phyloP scores from a whole-genome alignment of 495 filamentous ascomycete genomes.

The Neurospora sp. region DNA sequence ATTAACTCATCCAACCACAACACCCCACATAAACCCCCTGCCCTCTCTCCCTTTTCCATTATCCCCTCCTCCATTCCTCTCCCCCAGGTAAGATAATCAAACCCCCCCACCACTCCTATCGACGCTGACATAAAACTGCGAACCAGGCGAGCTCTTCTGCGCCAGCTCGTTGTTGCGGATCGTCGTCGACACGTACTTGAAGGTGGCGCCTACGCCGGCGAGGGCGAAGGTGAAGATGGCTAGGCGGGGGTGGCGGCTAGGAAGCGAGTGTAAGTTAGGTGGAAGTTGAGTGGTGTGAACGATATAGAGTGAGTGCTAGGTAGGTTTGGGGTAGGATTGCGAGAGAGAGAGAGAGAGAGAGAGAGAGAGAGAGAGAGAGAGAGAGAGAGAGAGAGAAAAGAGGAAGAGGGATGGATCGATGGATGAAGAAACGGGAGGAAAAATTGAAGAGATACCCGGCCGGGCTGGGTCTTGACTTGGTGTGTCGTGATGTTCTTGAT shows the following conservation, averaged over 20 bases:
- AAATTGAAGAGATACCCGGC: too few species aligned
- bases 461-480: not conserved
- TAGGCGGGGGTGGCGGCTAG: constrained; percentile 25
- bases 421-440: too few species aligned
- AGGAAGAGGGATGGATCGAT: too few species aligned
- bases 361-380: too few species aligned
- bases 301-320: too few species aligned
- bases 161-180: constrained; percentile 30
- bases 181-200: constrained; percentile 24
- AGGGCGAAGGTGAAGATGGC: constrained; percentile 17
- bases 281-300: not conserved
- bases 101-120: constrained; percentile 40
- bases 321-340: too few species aligned
- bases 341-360: too few species aligned
- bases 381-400: too few species aligned
- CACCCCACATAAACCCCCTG: not conserved
- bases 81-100: constrained; percentile 1
- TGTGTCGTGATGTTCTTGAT: not conserved
- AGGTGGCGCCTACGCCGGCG: constrained; percentile 17
- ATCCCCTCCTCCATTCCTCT: not conserved
- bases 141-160: constrained; percentile 23
- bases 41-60: too few species aligned
- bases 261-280: not conserved
- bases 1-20: not conserved
- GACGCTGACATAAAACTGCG: constrained; percentile 33